These are phyloP conservation scores for Fusarium nisikadoi DNA, from an alignment of 2,329 filamentous ascomycete species.

Conservation along the genomic window DNA sequence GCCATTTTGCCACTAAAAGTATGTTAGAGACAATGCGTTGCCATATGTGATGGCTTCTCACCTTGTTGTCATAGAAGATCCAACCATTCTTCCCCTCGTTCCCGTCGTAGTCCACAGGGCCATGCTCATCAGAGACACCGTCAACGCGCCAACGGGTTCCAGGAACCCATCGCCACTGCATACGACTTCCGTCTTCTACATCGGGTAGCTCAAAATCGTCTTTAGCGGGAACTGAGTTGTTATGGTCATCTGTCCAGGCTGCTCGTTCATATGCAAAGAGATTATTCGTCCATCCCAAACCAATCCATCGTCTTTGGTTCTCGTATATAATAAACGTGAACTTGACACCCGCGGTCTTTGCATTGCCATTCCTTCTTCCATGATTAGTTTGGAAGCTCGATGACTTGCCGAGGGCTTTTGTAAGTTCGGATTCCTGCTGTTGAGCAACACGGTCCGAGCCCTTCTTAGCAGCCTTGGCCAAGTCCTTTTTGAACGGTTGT, in stretches of 20 bases:
- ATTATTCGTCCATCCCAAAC: conserved; percentile 92
- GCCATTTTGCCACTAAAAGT: conserved; percentile 84
- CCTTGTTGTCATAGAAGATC: conserved; percentile 99
- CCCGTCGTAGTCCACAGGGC: conserved; percentile 61
- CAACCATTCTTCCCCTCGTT: conserved; percentile 79
- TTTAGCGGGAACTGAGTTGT: conserved; percentile 80
- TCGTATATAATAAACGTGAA: conserved; percentile 98
- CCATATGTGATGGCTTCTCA: conserved; percentile 49
- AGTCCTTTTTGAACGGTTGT: conserved; percentile 46
- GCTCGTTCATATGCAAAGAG: conserved; percentile 90
- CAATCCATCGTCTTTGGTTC: conserved; percentile 95
- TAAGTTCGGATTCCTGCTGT: conserved; percentile 57
- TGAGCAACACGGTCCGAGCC: conserved; percentile 30
- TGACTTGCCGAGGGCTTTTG: conserved; percentile 53
- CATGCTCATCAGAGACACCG: conserved; percentile 67
- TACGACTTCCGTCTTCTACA: conserved; percentile 67
- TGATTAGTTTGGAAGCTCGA: conserved; percentile 45
- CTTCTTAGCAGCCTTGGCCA: conserved; percentile 39
- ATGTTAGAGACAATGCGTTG: not conserved
- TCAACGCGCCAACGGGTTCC: conserved; percentile 89
- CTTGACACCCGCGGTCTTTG: conserved; percentile 81
- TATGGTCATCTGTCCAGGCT: conserved; percentile 95
- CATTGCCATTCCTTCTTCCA: conserved; percentile 48
- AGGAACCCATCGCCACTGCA: conserved; percentile 81
- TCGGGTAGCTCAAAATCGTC: conserved; percentile 74